Conservation (phyloP, 257 asterid genomes). For the Gentiana straminea region DNA sequence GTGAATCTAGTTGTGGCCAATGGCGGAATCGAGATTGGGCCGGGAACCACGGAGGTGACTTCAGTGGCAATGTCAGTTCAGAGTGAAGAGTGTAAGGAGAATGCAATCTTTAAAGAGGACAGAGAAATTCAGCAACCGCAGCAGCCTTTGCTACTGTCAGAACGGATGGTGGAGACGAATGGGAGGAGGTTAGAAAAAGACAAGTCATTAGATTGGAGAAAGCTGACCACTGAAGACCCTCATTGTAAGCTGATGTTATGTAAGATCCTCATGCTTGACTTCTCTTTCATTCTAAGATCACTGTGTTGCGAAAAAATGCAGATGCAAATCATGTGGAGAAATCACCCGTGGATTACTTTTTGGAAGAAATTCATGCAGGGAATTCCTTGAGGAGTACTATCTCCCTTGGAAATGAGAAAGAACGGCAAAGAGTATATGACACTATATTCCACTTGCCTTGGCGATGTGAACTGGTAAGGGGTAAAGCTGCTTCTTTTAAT, state of each 20-base stretch:
- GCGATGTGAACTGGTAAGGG: constrained; percentile 95
- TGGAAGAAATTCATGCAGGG: constrained; percentile 86
- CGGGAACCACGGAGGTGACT: background rate
- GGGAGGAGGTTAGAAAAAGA: constrained; percentile 59
- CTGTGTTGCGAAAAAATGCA: constrained; percentile 10
- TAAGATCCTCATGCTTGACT: no score
- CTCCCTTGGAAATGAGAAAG: constrained; percentile 66
- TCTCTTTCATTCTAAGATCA: no score
- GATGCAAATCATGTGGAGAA: constrained; percentile 51
- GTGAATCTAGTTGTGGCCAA: constrained; percentile 33
- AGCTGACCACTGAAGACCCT: constrained; percentile 56
- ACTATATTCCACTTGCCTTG: constrained; percentile 94
- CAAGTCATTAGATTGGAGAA: constrained; percentile 76
- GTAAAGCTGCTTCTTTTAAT: constrained; percentile 27
- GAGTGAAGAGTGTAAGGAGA: constrained; percentile 29
- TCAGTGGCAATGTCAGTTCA: constrained; percentile 10
- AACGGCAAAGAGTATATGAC: constrained; percentile 91
- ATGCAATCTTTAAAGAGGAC: constrained; percentile 22
- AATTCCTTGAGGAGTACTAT: constrained; percentile 83
- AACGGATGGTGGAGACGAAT: constrained; percentile 25
- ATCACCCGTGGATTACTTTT: constrained; percentile 77
- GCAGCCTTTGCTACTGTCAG: constrained; percentile 1
- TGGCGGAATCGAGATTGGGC: constrained; percentile 26
- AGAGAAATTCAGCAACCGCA: constrained; percentile 12
- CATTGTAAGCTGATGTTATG: constrained; percentile 34